Evolutionary conservation across 495 filamentous ascomycete genomes (phyloP).

Genomic region (Penicillium longicatenatum): DNA sequence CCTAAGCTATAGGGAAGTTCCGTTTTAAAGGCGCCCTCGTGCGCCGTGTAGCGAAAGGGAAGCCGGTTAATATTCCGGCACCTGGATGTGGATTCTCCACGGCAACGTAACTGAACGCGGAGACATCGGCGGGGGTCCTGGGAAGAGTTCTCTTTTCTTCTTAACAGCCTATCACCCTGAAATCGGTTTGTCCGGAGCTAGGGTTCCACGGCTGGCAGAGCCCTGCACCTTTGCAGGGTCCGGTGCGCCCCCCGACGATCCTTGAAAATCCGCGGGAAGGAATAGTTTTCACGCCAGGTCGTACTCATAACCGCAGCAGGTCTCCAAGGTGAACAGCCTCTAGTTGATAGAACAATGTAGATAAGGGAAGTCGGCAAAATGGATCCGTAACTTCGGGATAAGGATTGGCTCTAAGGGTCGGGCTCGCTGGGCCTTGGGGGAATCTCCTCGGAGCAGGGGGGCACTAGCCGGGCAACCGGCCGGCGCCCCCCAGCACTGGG

Average conservation of each 20-base stretch:
- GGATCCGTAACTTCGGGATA: constrained; percentile 73
- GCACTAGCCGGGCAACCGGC: constrained; percentile 56
- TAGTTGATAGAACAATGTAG: constrained; percentile 74
- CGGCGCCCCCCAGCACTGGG: constrained; percentile 55
- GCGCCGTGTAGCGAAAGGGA: constrained; percentile 64
- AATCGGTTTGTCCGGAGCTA: constrained; percentile 55
- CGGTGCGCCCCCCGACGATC: constrained; percentile 65
- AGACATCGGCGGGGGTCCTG: constrained; percentile 54
- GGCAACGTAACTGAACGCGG: constrained; percentile 67
- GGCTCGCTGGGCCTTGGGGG: constrained; percentile 22
- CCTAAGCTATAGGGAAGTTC: constrained; percentile 67
- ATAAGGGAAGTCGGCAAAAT: constrained; percentile 71
- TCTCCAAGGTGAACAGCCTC: constrained; percentile 73
- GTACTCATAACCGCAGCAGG: constrained; percentile 72
- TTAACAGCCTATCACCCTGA: constrained; percentile 49
- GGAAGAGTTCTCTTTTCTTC: constrained; percentile 41
- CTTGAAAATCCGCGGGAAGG: constrained; percentile 70
- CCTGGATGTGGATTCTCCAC: constrained; percentile 66
- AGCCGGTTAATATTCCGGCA: constrained; percentile 72
- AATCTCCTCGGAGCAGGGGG: constrained; percentile 37
- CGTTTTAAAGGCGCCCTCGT: constrained; percentile 62
- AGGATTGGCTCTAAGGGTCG: constrained; percentile 72
- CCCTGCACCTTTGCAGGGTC: constrained; percentile 64
- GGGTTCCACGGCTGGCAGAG: constrained; percentile 40
- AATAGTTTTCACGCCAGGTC: constrained; percentile 68